Conservation (phyloP, 208 protist genomes). For the Acanthamoeba castellanii region DNA sequence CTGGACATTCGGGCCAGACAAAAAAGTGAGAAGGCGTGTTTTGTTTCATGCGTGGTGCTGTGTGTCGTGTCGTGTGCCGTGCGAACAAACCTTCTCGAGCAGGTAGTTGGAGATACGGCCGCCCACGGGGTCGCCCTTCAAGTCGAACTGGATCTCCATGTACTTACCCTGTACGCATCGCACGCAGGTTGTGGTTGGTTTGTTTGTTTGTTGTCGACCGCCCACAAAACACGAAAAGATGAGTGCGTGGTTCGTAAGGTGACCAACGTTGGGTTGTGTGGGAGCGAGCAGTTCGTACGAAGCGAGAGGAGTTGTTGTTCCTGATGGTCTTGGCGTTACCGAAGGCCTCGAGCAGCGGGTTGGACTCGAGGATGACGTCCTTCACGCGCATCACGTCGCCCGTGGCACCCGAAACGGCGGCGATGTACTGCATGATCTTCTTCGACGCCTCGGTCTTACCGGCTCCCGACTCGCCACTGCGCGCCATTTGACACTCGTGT, state of each 20-base stretch:
- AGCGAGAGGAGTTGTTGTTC: constrained; percentile 90
- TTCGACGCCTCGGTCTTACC: constrained; percentile 98
- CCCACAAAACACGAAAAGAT: no score
- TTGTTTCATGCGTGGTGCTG: not conserved
- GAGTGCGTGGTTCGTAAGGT: no score
- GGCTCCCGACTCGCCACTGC: constrained; percentile 95
- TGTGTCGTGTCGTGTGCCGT: not conserved
- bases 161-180: constrained; percentile 82
- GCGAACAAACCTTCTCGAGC: constrained; percentile 48
- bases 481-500: not conserved
- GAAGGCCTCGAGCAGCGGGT: constrained; percentile 79
- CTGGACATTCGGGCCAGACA: not conserved
- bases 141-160: constrained; percentile 86
- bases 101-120: constrained; percentile 77
- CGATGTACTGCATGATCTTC: constrained; percentile 96
- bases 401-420: constrained; percentile 92
- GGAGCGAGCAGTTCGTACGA: constrained; percentile 58
- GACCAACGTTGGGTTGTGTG: not conserved
- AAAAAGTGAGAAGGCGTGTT: not conserved
- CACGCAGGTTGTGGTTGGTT: not conserved
- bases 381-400: constrained; percentile 94
- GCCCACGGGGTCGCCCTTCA: constrained; percentile 72
- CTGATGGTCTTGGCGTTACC: constrained; percentile 86
- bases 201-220: no score
- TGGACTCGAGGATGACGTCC: constrained; percentile 92